Conservation (phyloP, 140 eudicot genomes). For the Bidens hawaiensis region DNA sequence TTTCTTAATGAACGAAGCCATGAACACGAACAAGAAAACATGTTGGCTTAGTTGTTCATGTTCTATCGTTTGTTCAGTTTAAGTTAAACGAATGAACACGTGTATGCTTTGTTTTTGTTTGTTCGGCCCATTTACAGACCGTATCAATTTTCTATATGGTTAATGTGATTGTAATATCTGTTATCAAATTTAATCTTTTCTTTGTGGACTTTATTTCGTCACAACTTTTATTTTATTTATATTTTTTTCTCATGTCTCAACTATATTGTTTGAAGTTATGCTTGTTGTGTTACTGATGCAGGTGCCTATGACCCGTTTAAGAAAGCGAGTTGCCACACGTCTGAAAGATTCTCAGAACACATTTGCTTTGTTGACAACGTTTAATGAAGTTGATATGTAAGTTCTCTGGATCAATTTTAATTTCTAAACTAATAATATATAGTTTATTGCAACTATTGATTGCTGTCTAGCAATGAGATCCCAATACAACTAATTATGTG, state of each 20-base stretch:
- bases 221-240: slow-evolving; percentile 1
- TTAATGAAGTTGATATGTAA: slow-evolving; percentile 96
- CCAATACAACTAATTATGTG: background rate
- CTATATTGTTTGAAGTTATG: background rate
- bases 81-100: too few species aligned
- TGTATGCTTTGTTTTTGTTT: too few species aligned
- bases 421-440: background rate
- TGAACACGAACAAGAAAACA: too few species aligned
- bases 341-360: slow-evolving; percentile 97
- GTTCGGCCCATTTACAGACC: too few species aligned
- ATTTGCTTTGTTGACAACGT: slow-evolving; percentile 89
- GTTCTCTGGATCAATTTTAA: slow-evolving; percentile 16
- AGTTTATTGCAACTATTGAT: slow-evolving; percentile 1
- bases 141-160: background rate
- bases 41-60: too few species aligned
- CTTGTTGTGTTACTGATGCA: slow-evolving; percentile 14
- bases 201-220: background rate
- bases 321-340: slow-evolving; percentile 94
- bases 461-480: background rate
- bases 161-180: background rate
- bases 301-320: slow-evolving; percentile 98
- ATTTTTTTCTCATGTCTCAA: too few species aligned
- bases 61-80: too few species aligned
- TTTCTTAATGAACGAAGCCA: too few species aligned
- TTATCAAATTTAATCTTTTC: background rate